Evolutionary conservation across 176 grass and related monocot genomes (phyloP).

Genomic region (Musa troglodytarum): DNA sequence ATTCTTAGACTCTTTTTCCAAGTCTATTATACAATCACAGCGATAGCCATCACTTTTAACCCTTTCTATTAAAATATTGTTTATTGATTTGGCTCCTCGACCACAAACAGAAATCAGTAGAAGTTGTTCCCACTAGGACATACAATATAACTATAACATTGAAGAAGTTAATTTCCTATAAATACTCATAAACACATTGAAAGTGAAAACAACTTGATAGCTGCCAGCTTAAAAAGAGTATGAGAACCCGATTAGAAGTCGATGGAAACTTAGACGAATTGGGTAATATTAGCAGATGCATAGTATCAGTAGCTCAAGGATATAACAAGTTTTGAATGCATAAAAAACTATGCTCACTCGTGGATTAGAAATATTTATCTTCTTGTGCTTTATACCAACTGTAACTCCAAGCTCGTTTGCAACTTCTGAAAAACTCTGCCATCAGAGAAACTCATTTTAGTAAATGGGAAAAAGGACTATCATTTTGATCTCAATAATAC

Average conservation of each 20-base stretch:
- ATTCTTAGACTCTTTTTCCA: background rate
- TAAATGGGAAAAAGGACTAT: constrained; percentile 11
- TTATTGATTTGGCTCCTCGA: background rate
- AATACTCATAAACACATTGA: background rate
- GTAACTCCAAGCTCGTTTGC: constrained; percentile 76
- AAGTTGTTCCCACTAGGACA: background rate
- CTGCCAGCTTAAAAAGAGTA: background rate
- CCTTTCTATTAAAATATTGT: background rate
- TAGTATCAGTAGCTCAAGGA: background rate
- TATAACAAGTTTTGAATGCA: constrained; percentile 13
- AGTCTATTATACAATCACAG: background rate
- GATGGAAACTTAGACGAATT: background rate
- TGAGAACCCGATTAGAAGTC: background rate
- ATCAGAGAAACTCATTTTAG: constrained; percentile 27
- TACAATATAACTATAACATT: background rate
- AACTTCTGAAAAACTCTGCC: constrained; percentile 69
- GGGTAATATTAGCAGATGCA: background rate
- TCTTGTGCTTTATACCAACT: constrained; percentile 92
- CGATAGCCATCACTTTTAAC: background rate
- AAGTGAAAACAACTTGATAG: background rate
- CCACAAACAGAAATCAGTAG: background rate
- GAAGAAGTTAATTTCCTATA: background rate
- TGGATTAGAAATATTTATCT: constrained; percentile 94
- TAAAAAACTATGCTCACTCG: constrained; percentile 43
- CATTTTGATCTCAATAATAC: constrained; percentile 5